Evolutionary conservation across 345 rosid species (phyloP).

Genomic region (Abelmoschus esculentus): DNA sequence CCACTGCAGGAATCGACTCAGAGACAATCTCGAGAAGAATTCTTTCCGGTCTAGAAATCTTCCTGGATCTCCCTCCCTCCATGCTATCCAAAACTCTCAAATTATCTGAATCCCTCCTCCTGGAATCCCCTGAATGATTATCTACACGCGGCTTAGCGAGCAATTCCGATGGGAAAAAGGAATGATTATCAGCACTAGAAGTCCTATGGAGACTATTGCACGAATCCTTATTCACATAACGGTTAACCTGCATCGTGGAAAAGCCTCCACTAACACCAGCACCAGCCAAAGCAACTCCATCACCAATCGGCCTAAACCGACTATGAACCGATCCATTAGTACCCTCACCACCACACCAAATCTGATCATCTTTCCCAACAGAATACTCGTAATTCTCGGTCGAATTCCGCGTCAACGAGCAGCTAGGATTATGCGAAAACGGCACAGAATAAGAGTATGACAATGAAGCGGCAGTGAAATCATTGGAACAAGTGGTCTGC

Average conservation of each 20-base stretch:
- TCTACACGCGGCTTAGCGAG: constrained; percentile 63
- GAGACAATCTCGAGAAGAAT: constrained; percentile 61
- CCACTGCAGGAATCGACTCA: constrained; percentile 50
- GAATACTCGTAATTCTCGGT: constrained; percentile 77
- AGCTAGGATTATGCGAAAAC: constrained; percentile 89
- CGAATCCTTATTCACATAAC: constrained; percentile 30
- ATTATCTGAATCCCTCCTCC: constrained; percentile 45
- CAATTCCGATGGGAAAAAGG: constrained; percentile 92
- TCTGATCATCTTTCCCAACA: constrained; percentile 69
- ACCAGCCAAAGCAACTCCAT: constrained; percentile 54
- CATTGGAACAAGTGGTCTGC: constrained; percentile 62
- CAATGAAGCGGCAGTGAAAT: constrained; percentile 81
- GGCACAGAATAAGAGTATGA: constrained; percentile 75
- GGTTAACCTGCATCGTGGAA: constrained; percentile 29
- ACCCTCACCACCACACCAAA: constrained; percentile 97
- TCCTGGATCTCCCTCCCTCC: constrained; percentile 37
- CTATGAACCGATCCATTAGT: constrained; percentile 98
- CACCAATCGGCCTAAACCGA: constrained; percentile 88
- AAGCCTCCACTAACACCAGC: constrained; percentile 27
- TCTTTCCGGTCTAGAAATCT: constrained; percentile 55
- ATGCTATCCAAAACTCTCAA: constrained; percentile 46
- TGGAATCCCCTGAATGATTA: constrained; percentile 57
- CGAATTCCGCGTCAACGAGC: constrained; percentile 84
- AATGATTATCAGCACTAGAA: constrained; percentile 57
- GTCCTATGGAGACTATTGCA: constrained; percentile 45